phyloP scores from a whole-genome alignment of 2,329 filamentous ascomycete species.

The Phaeosphaeriaceae sp. region DNA sequence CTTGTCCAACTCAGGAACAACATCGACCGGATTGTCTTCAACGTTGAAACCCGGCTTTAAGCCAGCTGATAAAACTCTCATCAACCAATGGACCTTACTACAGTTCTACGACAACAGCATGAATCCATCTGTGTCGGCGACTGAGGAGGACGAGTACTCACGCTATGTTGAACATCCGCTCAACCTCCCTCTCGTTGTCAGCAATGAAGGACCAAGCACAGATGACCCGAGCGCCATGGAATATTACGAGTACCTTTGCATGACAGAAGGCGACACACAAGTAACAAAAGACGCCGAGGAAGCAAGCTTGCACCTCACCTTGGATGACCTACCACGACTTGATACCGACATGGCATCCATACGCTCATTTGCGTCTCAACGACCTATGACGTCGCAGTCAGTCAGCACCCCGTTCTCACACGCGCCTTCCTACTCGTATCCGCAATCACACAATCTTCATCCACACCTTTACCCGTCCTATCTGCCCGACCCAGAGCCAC shows the following conservation, averaged over 20 bases:
- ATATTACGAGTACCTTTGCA: slow-evolving; percentile 81
- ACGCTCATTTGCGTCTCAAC: slow-evolving; percentile 32
- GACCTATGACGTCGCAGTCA: slow-evolving; percentile 35
- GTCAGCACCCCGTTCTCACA: slow-evolving; percentile 44
- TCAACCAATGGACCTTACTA: slow-evolving; percentile 86
- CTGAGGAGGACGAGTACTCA: slow-evolving; percentile 85
- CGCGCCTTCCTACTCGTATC: slow-evolving; percentile 33
- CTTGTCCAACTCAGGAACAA: slow-evolving; percentile 35
- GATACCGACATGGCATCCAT: slow-evolving; percentile 35
- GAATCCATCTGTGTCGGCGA: slow-evolving; percentile 78
- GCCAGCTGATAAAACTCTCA: slow-evolving; percentile 77
- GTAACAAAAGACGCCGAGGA: slow-evolving; percentile 26
- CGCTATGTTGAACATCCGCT: slow-evolving; percentile 89
- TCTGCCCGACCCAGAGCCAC: slow-evolving; percentile 5
- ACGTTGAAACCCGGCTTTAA: slow-evolving; percentile 43
- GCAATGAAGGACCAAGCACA: slow-evolving; percentile 65
- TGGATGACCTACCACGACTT: slow-evolving; percentile 20
- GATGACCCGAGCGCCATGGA: slow-evolving; percentile 64
- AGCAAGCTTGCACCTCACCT: slow-evolving; percentile 19
- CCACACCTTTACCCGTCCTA: slow-evolving; percentile 21
- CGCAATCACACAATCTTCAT: slow-evolving; percentile 23
- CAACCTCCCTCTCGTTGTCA: slow-evolving; percentile 82
- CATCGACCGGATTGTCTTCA: slow-evolving; percentile 34
- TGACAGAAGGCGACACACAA: slow-evolving; percentile 32
- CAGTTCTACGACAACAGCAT: slow-evolving; percentile 86